Percentiles rank a stretch among this genome's conserved stretches.
Conservation (phyloP, 1,139 yeast species). For the Yamadazyma dushanensis region DNA sequence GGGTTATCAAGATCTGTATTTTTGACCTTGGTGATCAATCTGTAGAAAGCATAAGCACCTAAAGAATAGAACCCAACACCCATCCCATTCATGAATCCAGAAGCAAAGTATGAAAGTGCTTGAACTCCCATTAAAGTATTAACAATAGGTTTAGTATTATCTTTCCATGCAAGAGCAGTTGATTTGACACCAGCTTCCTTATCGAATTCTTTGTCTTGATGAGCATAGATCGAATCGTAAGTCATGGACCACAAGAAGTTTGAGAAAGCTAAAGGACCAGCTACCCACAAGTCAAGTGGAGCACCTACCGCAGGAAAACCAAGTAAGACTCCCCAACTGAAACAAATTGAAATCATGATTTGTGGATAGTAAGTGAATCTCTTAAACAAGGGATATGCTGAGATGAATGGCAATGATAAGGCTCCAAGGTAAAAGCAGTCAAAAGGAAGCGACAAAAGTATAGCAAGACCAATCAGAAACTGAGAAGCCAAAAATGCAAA, state of each 20-base stretch:
- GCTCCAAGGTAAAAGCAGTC: conserved; percentile 86
- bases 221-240: conserved; percentile 96
- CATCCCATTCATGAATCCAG: conserved; percentile 80
- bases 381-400: conserved; percentile 89
- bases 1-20: conserved; percentile 80
- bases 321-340: conserved; percentile 91
- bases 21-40: conserved; percentile 65
- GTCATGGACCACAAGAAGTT: conserved; percentile 92
- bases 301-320: conserved; percentile 96
- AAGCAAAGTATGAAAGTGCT: conserved; percentile 58
- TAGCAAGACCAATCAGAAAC: conserved; percentile 71
- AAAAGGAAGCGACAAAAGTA: conserved; percentile 70
- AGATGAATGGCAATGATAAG: conserved; percentile 74
- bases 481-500: conserved; percentile 73
- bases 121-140: conserved; percentile 67
- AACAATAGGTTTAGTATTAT: conserved; percentile 67
- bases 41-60: conserved; percentile 64
- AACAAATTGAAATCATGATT: conserved; percentile 74
- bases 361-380: conserved; percentile 96
- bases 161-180: conserved; percentile 93
- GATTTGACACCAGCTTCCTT: conserved; percentile 88
- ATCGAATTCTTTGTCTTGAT: conserved; percentile 92
- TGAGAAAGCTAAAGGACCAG: conserved; percentile 74
- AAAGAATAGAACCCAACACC: conserved; percentile 83
- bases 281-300: conserved; percentile 69